Evolutionary conservation across 768 basidiomycete species (phyloP), one percentile per base, ranked within the genome.

Genomic region (Russula abietina): DNA sequence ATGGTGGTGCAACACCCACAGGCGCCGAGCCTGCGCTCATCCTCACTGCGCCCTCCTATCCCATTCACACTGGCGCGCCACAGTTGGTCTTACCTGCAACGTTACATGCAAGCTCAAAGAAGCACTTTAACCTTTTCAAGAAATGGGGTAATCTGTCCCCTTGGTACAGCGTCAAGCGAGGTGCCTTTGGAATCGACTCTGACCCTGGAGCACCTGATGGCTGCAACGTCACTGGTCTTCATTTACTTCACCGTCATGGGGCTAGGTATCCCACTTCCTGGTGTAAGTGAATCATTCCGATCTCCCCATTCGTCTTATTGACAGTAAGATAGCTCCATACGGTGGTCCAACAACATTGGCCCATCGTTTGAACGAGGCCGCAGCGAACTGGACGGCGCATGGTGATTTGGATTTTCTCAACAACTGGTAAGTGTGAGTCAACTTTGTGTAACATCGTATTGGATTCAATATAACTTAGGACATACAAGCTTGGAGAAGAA

Each of bases 401-500:
- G 91, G 87, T 0, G 75, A 81, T 3, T 73, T 96, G 17, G 71
- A 77, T 0, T 97, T 96, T 71, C 75, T 97, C 76, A 92, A 93
- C 70, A 79, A 81, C 32, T 97, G 93, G 93, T 89, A 52, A 39
- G 81, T 71, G 66, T 39, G 64, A 26, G 16, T 49, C 36, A 30
- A 43, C 56, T n/a, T 46, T 17, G 43, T 48, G 16, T 10, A 12
- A 49, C 32, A 9, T 17, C 17, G 8, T 53, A 5, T 59, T 7
- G 39, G 4, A 30, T 24, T 52, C 30, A 30, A 55, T 45, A 38
- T 49, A 41, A 30, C 57, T 14, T 65, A 91, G 91, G 94, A 86
- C 88, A 6, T 95, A 93, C 74, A 89, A 90, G 68, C 83, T 98
- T 2, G 95, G 94, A 16, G 86, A 87, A 76, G 94, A 97, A 77